Percentiles rank a stretch among this genome's conserved stretches.
Evolutionary conservation across 805 yeast genomes (phyloP).

Genomic region (Spathaspora girioi): DNA sequence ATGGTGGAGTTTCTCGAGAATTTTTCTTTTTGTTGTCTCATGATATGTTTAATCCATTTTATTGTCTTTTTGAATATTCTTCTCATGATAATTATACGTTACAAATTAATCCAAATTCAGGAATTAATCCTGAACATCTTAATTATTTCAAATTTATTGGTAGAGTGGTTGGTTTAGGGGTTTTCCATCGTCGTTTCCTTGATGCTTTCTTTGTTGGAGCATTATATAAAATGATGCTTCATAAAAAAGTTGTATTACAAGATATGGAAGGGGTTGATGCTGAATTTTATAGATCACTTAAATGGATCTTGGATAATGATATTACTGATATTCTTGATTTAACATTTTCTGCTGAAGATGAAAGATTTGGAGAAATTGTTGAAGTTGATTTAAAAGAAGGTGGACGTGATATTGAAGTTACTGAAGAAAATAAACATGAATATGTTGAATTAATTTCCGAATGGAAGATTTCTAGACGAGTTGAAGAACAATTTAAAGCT

Average conservation of each 20-base stretch:
- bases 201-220: conserved; percentile 99
- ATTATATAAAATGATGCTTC: conserved; percentile 94
- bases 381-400: conserved; percentile 86
- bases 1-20: conserved; percentile 99
- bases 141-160: conserved; percentile 98
- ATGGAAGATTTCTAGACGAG: conserved; percentile 92
- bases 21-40: conserved; percentile 94
- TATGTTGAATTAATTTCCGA: conserved; percentile 92
- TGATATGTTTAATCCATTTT: conserved; percentile 98
- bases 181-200: conserved; percentile 94
- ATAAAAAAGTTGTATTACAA: conserved; percentile 88
- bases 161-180: conserved; percentile 96
- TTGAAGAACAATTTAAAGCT: conserved; percentile 93
- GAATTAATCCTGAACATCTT: conserved; percentile 95
- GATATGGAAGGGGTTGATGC: conserved; percentile 99
- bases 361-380: conserved; percentile 89
- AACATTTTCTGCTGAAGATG: conserved; percentile 87
- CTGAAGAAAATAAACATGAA: conserved; percentile 92
- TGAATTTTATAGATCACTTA: conserved; percentile 89
- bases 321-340: conserved; percentile 78
- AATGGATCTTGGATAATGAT: conserved; percentile 95
- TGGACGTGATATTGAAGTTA: conserved; percentile 87
- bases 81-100: conserved; percentile 97
- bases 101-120: conserved; percentile 96
- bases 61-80: conserved; percentile 94